Evolutionary conservation across 2,329 filamentous ascomycete species (phyloP).

Genomic region (Fusarium temperatum): DNA sequence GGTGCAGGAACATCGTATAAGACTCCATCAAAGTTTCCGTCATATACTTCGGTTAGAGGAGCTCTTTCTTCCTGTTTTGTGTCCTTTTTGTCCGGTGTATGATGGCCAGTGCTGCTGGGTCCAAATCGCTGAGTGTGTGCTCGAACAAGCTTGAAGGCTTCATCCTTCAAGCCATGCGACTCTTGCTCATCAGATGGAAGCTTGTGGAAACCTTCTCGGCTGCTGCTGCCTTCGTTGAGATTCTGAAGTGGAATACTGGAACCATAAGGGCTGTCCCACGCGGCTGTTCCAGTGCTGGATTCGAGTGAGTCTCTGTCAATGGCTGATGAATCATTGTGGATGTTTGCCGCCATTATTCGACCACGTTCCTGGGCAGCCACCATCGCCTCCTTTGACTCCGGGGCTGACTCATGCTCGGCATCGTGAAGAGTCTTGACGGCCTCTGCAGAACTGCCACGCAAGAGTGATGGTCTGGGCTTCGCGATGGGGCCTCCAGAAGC

Average conservation of each 20-base stretch:
- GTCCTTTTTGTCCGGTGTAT: conserved; percentile 15
- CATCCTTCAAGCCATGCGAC: conserved; percentile 37
- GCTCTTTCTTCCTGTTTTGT: conserved; percentile 20
- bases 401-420: conserved; percentile 39
- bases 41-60: conserved; percentile 48
- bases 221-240: conserved; percentile 32
- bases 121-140: conserved; percentile 50
- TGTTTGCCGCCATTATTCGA: conserved; percentile 52
- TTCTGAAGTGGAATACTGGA: conserved; percentile 47
- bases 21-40: conserved; percentile 51
- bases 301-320: conserved; percentile 51
- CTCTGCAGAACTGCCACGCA: conserved; percentile 54
- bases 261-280: conserved; percentile 39
- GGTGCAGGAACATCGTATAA: conserved; percentile 54
- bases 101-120: conserved; percentile 8
- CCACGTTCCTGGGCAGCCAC: conserved; percentile 55
- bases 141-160: conserved; percentile 55
- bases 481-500: conserved; percentile 23
- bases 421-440: conserved; percentile 46
- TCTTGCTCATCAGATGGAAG: conserved; percentile 16
- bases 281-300: conserved; percentile 46
- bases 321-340: conserved; percentile 48
- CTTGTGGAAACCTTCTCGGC: conserved; percentile 33
- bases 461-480: conserved; percentile 52
- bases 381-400: conserved; percentile 47